Evolutionary conservation across 805 yeast genomes (phyloP).

Genomic region (Ogataea wickerhamii): DNA sequence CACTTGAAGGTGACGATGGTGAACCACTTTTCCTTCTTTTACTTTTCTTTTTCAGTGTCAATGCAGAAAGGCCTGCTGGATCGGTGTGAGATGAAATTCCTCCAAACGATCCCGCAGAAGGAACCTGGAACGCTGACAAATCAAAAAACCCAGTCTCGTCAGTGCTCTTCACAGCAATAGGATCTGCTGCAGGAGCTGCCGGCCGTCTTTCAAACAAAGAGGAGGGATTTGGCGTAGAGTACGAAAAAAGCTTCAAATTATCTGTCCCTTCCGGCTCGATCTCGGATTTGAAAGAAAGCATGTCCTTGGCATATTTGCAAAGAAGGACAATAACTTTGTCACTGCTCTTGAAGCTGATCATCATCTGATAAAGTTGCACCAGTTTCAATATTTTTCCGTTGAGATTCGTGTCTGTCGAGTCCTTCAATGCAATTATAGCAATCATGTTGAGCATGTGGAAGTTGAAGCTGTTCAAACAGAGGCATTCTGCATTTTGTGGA

Average conservation of each 20-base stretch:
- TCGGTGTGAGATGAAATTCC: not conserved
- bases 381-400: slow-evolving; percentile 17
- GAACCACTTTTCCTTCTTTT: slow-evolving; percentile 26
- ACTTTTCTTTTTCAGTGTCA: slow-evolving; percentile 9
- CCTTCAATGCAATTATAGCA: slow-evolving; percentile 23
- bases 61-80: slow-evolving; percentile 10
- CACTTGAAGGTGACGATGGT: slow-evolving; percentile 28
- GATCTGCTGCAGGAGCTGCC: not conserved
- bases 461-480: slow-evolving; percentile 31
- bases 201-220: slow-evolving; percentile 25
- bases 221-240: slow-evolving; percentile 12
- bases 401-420: slow-evolving; percentile 10
- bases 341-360: slow-evolving; percentile 20
- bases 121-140: slow-evolving; percentile 28
- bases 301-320: slow-evolving; percentile 20
- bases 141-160: slow-evolving; percentile 19
- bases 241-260: slow-evolving; percentile 25
- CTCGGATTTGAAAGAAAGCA: slow-evolving; percentile 8
- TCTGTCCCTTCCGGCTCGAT: slow-evolving; percentile 18
- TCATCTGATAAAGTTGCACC: slow-evolving; percentile 24
- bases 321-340: slow-evolving; percentile 22
- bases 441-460: slow-evolving; percentile 29
- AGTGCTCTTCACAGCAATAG: not conserved
- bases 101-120: slow-evolving; percentile 15
- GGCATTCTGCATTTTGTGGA: slow-evolving; percentile 22